Base-by-base conservation (phyloP, 202 grass and related monocot genomes). In the Carex arenaria region DNA sequence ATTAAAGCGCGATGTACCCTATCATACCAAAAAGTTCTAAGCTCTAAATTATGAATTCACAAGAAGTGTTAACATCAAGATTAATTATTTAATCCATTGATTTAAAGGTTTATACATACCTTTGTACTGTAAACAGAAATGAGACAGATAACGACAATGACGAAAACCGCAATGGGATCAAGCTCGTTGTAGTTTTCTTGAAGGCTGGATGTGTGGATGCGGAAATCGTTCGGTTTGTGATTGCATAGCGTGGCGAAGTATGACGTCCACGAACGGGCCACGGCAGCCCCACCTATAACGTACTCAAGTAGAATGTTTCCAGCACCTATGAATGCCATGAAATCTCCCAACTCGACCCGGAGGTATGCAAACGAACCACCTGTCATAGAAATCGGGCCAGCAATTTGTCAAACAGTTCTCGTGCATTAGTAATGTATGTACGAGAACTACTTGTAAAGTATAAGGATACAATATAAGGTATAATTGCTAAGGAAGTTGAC, bases 291-390 rank as follows among this genome's bases (percentile, higher is more conserved):
- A 34, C 91, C 69, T 76, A 97, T 94, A 74, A 92, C 86, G 82
- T 97, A 97, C 89, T 97, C 94, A 6, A 97, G 91, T 3, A 97
- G 86, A 83, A 97, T 94, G 91, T 97, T 97, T 63, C 94, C 91
- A 67, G 91, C 94, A 34, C 84, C 94, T 40, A 97, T 79, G 89
- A 93, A 97, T 72, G 94, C 94, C 85, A 94, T 57, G 85, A 94
- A 94, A 87, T 94, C 94, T n/a, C 94, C 91, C 0, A 97, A 82
- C 84, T 97, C 94, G 79, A 97, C 94, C 4, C 94, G 89, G 5
- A 97, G 80, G 47, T 97, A 97, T 1, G 94, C 89, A 77, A 97
- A 97, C 4, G 94, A 97, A 7, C 91, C 94, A 13, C 94, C 94
- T 91, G 77, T 59, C 67, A 66, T 18, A 73, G 26, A 75, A 54